Percentiles rank a stretch among this genome's conserved stretches.
Evolutionary conservation across 108 stramenopile genomes (phyloP).

Genomic region (Skeletonema grethae): DNA sequence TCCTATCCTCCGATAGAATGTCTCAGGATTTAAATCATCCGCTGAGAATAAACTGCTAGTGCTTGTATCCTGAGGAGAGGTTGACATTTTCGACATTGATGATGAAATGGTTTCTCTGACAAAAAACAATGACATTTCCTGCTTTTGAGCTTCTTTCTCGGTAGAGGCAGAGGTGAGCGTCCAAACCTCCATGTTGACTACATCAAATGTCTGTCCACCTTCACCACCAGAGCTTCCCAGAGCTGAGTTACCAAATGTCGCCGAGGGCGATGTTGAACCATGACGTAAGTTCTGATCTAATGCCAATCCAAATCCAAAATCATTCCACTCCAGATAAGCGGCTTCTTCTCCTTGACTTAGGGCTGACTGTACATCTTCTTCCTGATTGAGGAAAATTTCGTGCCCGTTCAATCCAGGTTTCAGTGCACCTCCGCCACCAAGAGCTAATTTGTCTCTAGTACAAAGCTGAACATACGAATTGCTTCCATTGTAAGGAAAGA

Average conservation of each 20-base stretch:
- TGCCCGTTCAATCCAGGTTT: slow-evolving; percentile 14
- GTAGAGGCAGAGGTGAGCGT: slow-evolving; percentile 71
- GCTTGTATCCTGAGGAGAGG: slow-evolving; percentile 1
- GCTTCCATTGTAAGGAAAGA: slow-evolving; percentile 71
- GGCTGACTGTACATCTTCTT: slow-evolving; percentile 1
- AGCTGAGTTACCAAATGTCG: slow-evolving; percentile 76
- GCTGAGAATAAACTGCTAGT: slow-evolving; percentile 16
- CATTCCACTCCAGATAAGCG: slow-evolving; percentile 40
- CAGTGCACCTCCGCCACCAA: slow-evolving; percentile 64
- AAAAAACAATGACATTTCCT: slow-evolving; percentile 52
- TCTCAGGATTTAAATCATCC: slow-evolving; percentile 26
- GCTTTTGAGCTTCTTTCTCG: slow-evolving; percentile 64
- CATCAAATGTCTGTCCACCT: slow-evolving; percentile 63
- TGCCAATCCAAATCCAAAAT: slow-evolving; percentile 70
- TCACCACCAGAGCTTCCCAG: slow-evolving; percentile 34
- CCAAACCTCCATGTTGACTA: slow-evolving; percentile 79
- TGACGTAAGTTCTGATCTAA: slow-evolving; percentile 63
- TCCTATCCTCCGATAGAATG: slow-evolving; percentile 35
- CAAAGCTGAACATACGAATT: slow-evolving; percentile 74
- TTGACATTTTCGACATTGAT: slow-evolving; percentile 6
- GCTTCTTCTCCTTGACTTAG: slow-evolving; percentile 5
- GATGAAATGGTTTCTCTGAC: slow-evolving; percentile 28
- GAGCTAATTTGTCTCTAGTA: slow-evolving; percentile 64
- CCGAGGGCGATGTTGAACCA: slow-evolving; percentile 72
- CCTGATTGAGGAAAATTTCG: slow-evolving; percentile 4